phyloP scores from a whole-genome alignment of 1,284 basidiomycete species.

The Gomphus bonarii region DNA sequence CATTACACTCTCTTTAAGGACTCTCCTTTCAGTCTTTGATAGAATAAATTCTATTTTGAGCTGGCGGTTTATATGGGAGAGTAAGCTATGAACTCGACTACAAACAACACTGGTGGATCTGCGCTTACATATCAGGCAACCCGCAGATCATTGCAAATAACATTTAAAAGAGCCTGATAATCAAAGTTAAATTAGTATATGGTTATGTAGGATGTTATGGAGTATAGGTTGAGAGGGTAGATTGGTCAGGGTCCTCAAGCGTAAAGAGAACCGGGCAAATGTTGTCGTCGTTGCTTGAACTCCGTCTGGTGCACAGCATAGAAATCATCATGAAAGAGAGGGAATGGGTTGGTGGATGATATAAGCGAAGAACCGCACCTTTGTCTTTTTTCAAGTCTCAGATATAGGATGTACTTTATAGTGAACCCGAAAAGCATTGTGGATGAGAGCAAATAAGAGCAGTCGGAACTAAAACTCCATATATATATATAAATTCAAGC shows the following conservation, averaged over 20 bases:
- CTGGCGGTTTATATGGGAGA: too few relatives aligned
- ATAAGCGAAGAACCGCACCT: not conserved
- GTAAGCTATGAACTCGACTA: not conserved
- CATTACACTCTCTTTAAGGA: not conserved
- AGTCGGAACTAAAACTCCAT: not conserved
- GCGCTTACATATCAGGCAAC: not conserved
- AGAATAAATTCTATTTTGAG: not conserved
- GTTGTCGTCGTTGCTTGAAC: conserved; percentile 6
- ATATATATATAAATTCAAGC: not conserved
- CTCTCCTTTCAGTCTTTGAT: not conserved
- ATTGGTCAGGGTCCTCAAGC: conserved; percentile 7
- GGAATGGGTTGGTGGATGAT: not conserved
- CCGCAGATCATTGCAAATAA: not conserved
- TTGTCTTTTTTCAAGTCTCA: too few relatives aligned
- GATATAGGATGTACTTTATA: not conserved
- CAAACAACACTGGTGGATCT: not conserved
- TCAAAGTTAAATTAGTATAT: not conserved
- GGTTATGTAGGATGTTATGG: not conserved
- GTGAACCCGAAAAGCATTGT: not conserved
- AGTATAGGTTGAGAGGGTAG: not conserved
- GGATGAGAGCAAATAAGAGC: not conserved
- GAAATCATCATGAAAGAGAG: conserved; percentile 3
- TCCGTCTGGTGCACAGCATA: conserved; percentile 11
- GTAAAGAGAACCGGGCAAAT: conserved; percentile 8
- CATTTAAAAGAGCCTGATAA: not conserved